phyloP scores from a whole-genome alignment of 345 rosid genomes.

The Dipteronia dyeriana region DNA sequence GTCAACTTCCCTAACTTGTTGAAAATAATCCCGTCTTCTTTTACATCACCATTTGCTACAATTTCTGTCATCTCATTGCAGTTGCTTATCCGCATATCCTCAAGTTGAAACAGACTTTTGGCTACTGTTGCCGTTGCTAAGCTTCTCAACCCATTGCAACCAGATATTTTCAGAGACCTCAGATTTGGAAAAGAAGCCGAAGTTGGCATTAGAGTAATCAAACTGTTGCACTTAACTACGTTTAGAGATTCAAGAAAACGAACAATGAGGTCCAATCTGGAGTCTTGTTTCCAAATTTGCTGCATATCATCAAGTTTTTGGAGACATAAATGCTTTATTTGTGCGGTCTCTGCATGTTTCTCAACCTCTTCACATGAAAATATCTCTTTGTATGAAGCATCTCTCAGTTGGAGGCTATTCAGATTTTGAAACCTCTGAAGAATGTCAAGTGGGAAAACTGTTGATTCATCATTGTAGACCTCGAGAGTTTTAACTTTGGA shows the following conservation, averaged over 20 bases:
- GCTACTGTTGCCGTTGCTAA: too few relatives aligned
- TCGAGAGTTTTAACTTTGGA: not conserved
- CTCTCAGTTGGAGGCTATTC: too few relatives aligned
- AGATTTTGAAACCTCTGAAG: not conserved
- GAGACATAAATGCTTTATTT: not conserved
- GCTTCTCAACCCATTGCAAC: not conserved
- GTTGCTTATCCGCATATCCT: too few relatives aligned
- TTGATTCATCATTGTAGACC: not conserved
- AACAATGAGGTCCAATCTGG: too few relatives aligned
- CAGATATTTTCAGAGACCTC: accelerated
- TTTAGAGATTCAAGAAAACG: not conserved
- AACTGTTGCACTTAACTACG: not conserved
- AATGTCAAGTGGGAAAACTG: not conserved
- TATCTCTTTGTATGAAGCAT: not conserved
- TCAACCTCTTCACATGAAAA: constrained; percentile 8
- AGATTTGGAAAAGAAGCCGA: not conserved
- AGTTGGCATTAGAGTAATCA: not conserved
- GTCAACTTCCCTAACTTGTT: not conserved
- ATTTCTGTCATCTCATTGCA: not conserved
- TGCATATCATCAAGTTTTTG: not conserved
- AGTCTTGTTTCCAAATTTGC: not conserved
- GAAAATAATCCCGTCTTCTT: not conserved
- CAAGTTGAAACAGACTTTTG: too few relatives aligned
- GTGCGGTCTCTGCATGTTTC: too few relatives aligned
- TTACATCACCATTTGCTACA: not conserved